Evolutionary conservation across 2,329 filamentous ascomycete genomes (phyloP), one percentile per base, ranked within the genome.

Genomic region (Teratosphaeriaceae sp.): DNA sequence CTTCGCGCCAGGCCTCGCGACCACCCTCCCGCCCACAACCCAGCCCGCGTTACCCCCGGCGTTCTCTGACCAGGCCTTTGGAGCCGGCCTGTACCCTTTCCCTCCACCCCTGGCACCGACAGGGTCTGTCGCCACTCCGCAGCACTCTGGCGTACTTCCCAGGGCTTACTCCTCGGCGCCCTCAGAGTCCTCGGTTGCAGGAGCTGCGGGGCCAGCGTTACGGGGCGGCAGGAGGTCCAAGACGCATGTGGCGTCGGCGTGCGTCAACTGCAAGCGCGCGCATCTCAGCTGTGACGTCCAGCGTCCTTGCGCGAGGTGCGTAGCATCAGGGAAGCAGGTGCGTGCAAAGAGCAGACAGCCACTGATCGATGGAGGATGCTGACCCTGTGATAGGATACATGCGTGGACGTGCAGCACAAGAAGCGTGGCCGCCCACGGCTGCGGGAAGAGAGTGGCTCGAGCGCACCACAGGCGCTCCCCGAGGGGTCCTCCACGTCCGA

Each of bases 321-420:
- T 84, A 24, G 79, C 79, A 55, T 87, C 86, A 58, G 84, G 84
- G 47, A 92, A 90, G 60, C 71, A 75, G 65, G 73, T 75, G 51
- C 62, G 69, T 64, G 13, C 9, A 31, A 8, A 11, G 11, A 27
- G 13, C 34, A 34, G 36, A 40, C 38, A 48, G 27, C 45, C 13
- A 20, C 19, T 31, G 9, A 13, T 16, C 12, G 15, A 48, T 23
- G 18, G 31, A n/a, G 9, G 23, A 16, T 34, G 20, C 29, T 31
- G 18, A 35, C 13, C 8, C 24, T 11, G 16, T 20, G 15, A 11
- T 74, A 90, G 71, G 84, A 88, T 45, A 75, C 81, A 6, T 92
- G 86, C 59, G 73, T 87, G 54, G 86, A 92, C 64, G 85, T 92
- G 24, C 83, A 88, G 58, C 86, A 92, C 65, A 92, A 90, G 65